Percentiles rank a stretch among this genome's conserved stretches.
Conservation (phyloP, 768 basidiomycete species). For the Boletus patriciae region DNA sequence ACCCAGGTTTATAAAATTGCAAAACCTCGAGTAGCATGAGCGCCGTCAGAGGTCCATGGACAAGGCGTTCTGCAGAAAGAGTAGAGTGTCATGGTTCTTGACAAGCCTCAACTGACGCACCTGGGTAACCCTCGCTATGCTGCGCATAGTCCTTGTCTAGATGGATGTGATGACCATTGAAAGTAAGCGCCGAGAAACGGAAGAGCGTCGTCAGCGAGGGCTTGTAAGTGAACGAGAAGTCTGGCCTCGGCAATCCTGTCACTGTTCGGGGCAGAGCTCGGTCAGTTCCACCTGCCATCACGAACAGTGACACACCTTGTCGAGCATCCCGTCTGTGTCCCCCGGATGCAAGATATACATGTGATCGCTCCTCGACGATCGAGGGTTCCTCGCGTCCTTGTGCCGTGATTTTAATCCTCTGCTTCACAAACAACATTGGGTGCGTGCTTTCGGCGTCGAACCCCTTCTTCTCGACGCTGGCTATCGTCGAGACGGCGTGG, state of each 20-base stretch:
- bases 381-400: constrained; percentile 46
- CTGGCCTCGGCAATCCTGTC: constrained; percentile 47
- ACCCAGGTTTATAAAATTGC: constrained; percentile 52
- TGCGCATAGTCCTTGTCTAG: constrained; percentile 74
- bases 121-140: constrained; percentile 68
- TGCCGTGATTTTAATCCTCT: constrained; percentile 53
- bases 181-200: constrained; percentile 83
- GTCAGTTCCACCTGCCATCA: not conserved
- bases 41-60: constrained; percentile 82
- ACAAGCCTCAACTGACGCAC: constrained; percentile 31
- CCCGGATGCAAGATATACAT: constrained; percentile 58
- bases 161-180: constrained; percentile 85
- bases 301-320: constrained; percentile 40
- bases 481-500: constrained; percentile 47
- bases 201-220: constrained; percentile 75
- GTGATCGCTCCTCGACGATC: constrained; percentile 61
- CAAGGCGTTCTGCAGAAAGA: constrained; percentile 61
- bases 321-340: constrained; percentile 36
- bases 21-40: constrained; percentile 71
- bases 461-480: constrained; percentile 59
- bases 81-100: not conserved
- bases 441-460: constrained; percentile 48
- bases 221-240: constrained; percentile 65
- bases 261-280: constrained; percentile 37
- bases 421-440: constrained; percentile 77